These are phyloP conservation scores for Fusarium buxicola DNA, from an alignment of 2,329 filamentous ascomycete genomes.

Conservation along the genomic window DNA sequence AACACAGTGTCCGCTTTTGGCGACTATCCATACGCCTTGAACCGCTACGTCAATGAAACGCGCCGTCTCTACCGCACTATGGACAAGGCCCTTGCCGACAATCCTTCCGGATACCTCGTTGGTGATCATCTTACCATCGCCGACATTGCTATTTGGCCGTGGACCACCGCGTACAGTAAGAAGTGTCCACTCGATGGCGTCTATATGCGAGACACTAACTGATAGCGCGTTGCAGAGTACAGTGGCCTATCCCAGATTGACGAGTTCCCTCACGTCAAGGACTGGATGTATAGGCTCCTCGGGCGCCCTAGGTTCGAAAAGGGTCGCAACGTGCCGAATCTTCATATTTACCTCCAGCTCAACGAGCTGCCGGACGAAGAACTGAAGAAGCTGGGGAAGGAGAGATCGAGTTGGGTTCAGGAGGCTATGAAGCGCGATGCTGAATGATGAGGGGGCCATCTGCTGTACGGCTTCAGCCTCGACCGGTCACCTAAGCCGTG, in stretches of 20 bases:
- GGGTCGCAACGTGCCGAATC: conserved; percentile 77
- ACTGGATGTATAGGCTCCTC: conserved; percentile 79
- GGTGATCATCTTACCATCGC: conserved; percentile 78
- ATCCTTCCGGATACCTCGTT: conserved; percentile 67
- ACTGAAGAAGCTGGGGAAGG: conserved; percentile 66
- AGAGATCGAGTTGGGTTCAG: conserved; percentile 72
- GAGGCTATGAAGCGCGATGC: conserved; percentile 75
- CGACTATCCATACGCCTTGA: conserved; percentile 82
- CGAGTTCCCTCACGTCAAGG: conserved; percentile 79
- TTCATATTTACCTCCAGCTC: conserved; percentile 68
- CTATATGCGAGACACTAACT: background rate
- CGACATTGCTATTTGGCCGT: conserved; percentile 84
- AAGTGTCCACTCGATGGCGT: background rate
- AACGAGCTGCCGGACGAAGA: conserved; percentile 60
- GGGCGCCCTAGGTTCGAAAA: conserved; percentile 78
- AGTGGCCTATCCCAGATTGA: conserved; percentile 65
- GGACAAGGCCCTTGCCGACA: conserved; percentile 73
- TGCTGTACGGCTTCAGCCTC: too few relatives aligned
- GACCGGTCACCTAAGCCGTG: too few relatives aligned
- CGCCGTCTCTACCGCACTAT: conserved; percentile 83
- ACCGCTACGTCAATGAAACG: conserved; percentile 85
- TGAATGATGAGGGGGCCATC: too few relatives aligned
- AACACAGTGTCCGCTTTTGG: conserved; percentile 76
- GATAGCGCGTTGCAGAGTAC: conserved; percentile 28
- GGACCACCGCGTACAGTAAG: conserved; percentile 69